These are phyloP conservation scores for Iris pallida DNA, from an alignment of 116 monocot species.

Conservation along the genomic window DNA sequence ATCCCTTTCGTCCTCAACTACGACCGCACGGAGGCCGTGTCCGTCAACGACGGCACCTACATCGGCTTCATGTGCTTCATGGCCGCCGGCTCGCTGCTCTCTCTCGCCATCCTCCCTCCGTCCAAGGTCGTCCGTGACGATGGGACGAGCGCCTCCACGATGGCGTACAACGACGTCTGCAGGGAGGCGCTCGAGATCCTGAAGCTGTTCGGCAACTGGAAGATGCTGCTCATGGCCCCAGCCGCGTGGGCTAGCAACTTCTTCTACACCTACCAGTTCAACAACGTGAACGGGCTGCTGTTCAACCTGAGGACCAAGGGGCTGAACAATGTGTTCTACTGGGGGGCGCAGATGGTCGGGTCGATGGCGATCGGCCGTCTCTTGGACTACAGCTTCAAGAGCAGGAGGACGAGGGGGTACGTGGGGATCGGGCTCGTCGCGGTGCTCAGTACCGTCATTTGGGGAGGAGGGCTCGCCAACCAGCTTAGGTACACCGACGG, in stretches of 20 bases:
- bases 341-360: slow-evolving; percentile 83
- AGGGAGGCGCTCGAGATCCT: slow-evolving; percentile 43
- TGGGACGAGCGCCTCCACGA: slow-evolving; percentile 36
- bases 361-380: slow-evolving; percentile 48
- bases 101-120: slow-evolving; percentile 65
- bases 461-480: slow-evolving; percentile 69
- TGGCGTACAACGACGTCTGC: slow-evolving; percentile 35
- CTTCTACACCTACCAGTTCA: slow-evolving; percentile 98
- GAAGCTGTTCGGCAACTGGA: slow-evolving; percentile 67
- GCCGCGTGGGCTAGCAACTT: slow-evolving; percentile 96
- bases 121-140: slow-evolving; percentile 53
- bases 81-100: slow-evolving; percentile 53
- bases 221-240: slow-evolving; percentile 71
- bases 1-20: slow-evolving; percentile 89
- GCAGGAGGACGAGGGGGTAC: slow-evolving; percentile 52
- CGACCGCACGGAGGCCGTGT: slow-evolving; percentile 39
- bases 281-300: slow-evolving; percentile 75
- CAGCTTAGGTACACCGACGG: slow-evolving; percentile 53
- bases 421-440: slow-evolving; percentile 48
- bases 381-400: slow-evolving; percentile 47
- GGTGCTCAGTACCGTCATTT: slow-evolving; percentile 46
- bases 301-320: slow-evolving; percentile 82
- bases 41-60: slow-evolving; percentile 87
- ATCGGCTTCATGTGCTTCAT: slow-evolving; percentile 93
- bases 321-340: slow-evolving; percentile 90